Evolutionary conservation across 805 yeast species (phyloP), one percentile per base, ranked within the genome.

Genomic region (Candida boleticola): DNA sequence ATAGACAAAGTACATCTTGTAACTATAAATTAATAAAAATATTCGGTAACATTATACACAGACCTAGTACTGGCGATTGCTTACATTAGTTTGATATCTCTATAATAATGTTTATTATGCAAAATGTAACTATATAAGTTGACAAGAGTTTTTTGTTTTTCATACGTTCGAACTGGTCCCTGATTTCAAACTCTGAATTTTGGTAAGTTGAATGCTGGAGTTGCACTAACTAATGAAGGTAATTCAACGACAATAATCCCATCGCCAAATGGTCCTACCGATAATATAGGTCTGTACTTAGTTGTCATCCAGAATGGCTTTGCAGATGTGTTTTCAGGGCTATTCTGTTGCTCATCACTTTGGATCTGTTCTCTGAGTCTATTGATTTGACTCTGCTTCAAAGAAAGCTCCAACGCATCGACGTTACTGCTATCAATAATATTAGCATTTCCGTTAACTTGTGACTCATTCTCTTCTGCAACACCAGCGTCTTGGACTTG

Each of bases 251-350:
- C 71, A 39, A 90, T 60, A 49, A 83, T 90, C 14, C 72, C 63
- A 2, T 66, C 60, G 43, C 76, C 71, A 46, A 88, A 68, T 20
- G 66, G 61, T 19, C 73, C 83, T 10, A 81, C 89, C 48, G 66
- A 75, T 44, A 90, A 64, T 27, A 89, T 64, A 16, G 92, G 85
- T 52, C 82, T 78, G 61, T 86, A 90, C 54, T 86, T 86, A 37
- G 76, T 76, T 3, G 92, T 82, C 44, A 85, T 62, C 83, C 90
- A 89, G 61, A 82, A 89, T 17, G 85, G 75, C 39, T 67, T 71
- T 26, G 47, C 53, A 40, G 55, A 63, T 14, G 61, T 62, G 19
- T 60, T 57, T 3, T 46, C 48, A n/a, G 47, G 48, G 21, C 54
- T 61, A 5, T 5, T 9, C 16, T 13, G 20, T 29, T 57, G 60